Percentiles rank a stretch among this genome's conserved stretches.
phyloP scores from a whole-genome alignment of 1,284 basidiomycete species.

The Ceratobasidium sp. region DNA sequence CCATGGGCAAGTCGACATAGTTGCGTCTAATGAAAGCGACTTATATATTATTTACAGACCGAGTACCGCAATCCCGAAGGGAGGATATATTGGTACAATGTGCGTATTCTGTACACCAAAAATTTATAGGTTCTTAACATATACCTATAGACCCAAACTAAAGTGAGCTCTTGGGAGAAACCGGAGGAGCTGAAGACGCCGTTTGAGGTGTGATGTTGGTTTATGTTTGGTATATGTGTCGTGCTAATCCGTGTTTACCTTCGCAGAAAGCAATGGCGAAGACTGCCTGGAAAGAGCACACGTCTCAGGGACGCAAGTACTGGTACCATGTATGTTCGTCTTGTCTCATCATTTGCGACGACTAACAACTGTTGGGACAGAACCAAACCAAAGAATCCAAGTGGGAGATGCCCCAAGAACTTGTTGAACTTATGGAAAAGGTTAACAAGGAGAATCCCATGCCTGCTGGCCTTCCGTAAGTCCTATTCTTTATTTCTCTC shows the following conservation, averaged over 20 bases:
- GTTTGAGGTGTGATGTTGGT: slow-evolving; percentile 70
- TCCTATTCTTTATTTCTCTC: neutral
- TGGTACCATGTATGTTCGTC: slow-evolving; percentile 77
- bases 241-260: neutral
- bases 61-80: slow-evolving; percentile 72
- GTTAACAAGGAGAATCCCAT: slow-evolving; percentile 71
- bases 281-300: slow-evolving; percentile 93
- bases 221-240: neutral
- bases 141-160: slow-evolving; percentile 57
- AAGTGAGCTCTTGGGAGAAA: slow-evolving; percentile 86
- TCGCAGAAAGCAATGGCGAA: slow-evolving; percentile 78
- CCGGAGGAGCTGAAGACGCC: slow-evolving; percentile 85
- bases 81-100: slow-evolving; percentile 84
- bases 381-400: slow-evolving; percentile 86
- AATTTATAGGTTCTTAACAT: neutral
- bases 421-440: slow-evolving; percentile 77
- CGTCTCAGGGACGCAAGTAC: slow-evolving; percentile 85
- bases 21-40: neutral
- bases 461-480: slow-evolving; percentile 39
- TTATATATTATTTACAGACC: slow-evolving; percentile 44
- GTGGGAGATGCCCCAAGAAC: slow-evolving; percentile 93
- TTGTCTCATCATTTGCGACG: neutral
- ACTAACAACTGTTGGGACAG: slow-evolving; percentile 51
- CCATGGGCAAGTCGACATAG: slow-evolving; percentile 8
- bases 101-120: slow-evolving; percentile 5